Evolutionary conservation across 768 basidiomycete genomes (phyloP), one percentile per base, ranked within the genome.

Genomic region (Gloeostereum incarnatum): DNA sequence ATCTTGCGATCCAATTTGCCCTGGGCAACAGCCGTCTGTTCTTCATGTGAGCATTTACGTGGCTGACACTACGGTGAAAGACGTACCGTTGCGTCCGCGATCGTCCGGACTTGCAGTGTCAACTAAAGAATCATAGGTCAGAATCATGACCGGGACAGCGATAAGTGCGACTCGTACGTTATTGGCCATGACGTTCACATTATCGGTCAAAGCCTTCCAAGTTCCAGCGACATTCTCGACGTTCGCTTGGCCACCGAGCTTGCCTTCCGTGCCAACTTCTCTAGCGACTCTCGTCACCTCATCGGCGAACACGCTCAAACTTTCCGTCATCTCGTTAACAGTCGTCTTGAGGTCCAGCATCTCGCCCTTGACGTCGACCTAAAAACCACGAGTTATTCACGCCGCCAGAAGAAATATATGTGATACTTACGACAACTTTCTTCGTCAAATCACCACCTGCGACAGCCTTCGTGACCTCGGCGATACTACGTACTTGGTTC

Each of bases 261-360:
- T 73, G 23, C 94, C 96, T 55, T 98, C 96, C 6, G 93, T 97
- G 20, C 96, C 96, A 54, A 98, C 96, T 61, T 98, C 92, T 46
- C 89, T 75, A 3, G 93, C 96, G 21, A 98, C 93, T 39, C 92
- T 68, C 21, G 77, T 78, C 40, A 78, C 77, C 59, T 90, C 86
- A 49, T 84, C 83, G 0, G 88, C 88, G 56, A 91, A 90, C 29
- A 87, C 68, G 49, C 81, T 86, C 58, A 90, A 56, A 53, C 75
- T 79, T 61, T 78, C 85, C 8, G 92, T 96, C 93, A 97, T 98
- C 39, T 76, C 82, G 52, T 98, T 98, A 27, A 97, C 91, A 1
- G 91, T 97, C 58, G 87, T 80, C 61, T 89, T 86, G 61, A 87
- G 57, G 56, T 90, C 85, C 43, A 85, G 61, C 56, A 97, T 94